Evolutionary conservation across 1,284 basidiomycete species (phyloP), one percentile per base, ranked within the genome.

Genomic region (Tausonia pullulans): DNA sequence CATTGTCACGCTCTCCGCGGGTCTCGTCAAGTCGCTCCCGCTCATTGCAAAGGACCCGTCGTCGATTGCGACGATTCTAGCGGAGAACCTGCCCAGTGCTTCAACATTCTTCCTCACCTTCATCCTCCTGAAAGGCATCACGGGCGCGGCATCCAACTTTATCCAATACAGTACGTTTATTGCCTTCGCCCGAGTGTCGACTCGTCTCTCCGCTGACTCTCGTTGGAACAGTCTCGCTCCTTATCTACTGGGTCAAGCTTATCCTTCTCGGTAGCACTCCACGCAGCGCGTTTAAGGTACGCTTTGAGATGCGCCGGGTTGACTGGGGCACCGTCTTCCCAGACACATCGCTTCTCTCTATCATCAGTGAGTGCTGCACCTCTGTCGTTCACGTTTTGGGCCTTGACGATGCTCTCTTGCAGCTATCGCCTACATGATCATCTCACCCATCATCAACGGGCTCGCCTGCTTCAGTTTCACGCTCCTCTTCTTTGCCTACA

Each of bases 361-460:
- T 89, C 54, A 90, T 93, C 74, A 81, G 87, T 88, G 67, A 71
- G 86, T 81, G 48, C 41, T 43, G 5, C 16, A 71, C 79, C 3
- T 71, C 78, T n/a, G 27, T 56, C 50, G 51, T 52, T 63, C 14
- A 83, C 4, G 74, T 86, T 51, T 54, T 4, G 60, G n/a, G 7
- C 8, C 27, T 2, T 13, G 44, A 27, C 9, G 14, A 46, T 39
- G 6, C 44, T 44, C 44, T 45, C 52, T 14, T 11, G 1, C 81
- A 72, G 80, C 79, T 60, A 79, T 85, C 68, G 85, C 84, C 3
- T 98, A 98, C 78, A 87, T 86, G 60, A 83, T 96, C 74, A 95
- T 98, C 70, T 87, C 91, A 1, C 95, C 95, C 0, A 82, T 99
- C 72, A 89, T 97, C 78, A 95, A 91, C 72, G 94, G 94, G 13